Conservation (phyloP, 805 yeast genomes). For the Suhomyces sp. region DNA sequence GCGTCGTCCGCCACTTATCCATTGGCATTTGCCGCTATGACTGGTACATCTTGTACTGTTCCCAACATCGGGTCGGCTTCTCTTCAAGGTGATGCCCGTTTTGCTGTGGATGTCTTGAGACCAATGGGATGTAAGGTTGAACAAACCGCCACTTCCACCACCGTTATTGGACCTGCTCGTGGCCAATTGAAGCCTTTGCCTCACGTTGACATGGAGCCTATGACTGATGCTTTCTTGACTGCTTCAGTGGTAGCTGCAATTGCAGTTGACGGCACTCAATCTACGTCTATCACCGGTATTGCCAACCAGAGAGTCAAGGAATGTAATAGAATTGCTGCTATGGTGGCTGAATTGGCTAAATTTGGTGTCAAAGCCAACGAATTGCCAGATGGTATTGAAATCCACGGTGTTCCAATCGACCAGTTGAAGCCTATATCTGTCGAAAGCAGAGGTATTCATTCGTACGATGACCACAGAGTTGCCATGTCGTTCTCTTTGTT, state of each 20-base stretch:
- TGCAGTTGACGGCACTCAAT: conserved; percentile 48
- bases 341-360: conserved; percentile 83
- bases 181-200: conserved; percentile 69
- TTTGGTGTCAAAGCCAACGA: conserved; percentile 87
- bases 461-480: conserved; percentile 96
- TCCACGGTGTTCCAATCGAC: conserved; percentile 61
- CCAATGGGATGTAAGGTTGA: conserved; percentile 94
- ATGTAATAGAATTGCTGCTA: conserved; percentile 93
- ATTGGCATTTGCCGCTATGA: conserved; percentile 93
- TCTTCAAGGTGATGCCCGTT: conserved; percentile 94
- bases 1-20: conserved; percentile 99
- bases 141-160: conserved; percentile 82
- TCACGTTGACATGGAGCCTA: conserved; percentile 95
- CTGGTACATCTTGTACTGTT: conserved; percentile 87
- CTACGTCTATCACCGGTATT: conserved; percentile 87
- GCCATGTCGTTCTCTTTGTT: conserved; percentile 95
- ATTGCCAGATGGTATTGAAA: conserved; percentile 87
- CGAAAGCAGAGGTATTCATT: conserved; percentile 56
- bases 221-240: conserved; percentile 98
- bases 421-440: conserved; percentile 52
- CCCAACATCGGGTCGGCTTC: conserved; percentile 93
- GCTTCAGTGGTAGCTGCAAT: conserved; percentile 97
- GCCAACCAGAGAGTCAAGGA: conserved; percentile 98
- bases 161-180: conserved; percentile 82
- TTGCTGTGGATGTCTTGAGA: conserved; percentile 85